Percentiles rank a stretch among this genome's conserved stretches.
These are phyloP conservation scores for Aquilaria malaccensis DNA, from an alignment of 345 rosid species.

Conservation along the genomic window DNA sequence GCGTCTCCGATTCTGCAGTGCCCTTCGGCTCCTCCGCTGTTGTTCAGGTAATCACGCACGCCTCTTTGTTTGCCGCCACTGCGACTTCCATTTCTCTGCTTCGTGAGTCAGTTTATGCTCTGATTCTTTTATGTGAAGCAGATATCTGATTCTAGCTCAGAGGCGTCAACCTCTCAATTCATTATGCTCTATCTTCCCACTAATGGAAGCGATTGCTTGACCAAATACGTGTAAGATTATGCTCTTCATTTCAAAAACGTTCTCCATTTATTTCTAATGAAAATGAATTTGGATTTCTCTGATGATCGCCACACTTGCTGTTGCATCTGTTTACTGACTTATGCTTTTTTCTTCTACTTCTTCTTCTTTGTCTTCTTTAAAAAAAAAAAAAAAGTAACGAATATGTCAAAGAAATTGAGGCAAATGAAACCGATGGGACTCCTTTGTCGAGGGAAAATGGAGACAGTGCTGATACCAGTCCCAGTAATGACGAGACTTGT, in stretches of 20 bases:
- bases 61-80: constrained; percentile 3
- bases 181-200: constrained; percentile 43
- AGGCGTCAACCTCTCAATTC: constrained; percentile 42
- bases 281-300: background rate
- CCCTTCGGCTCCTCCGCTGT: constrained; percentile 75
- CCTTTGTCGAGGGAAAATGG: constrained; percentile 12
- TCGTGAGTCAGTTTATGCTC: no score
- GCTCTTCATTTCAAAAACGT: background rate
- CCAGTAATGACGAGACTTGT: constrained; percentile 3
- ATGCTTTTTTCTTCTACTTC: background rate
- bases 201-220: constrained; percentile 39
- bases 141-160: constrained; percentile 40
- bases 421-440: constrained; percentile 11
- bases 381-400: constrained; percentile 27
- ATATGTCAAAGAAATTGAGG: constrained; percentile 20
- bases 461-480: constrained; percentile 14
- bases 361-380: constrained; percentile 6
- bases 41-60: constrained; percentile 34
- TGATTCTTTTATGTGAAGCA: constrained; percentile 14
- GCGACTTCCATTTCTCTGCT: no score
- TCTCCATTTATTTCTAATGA: background rate
- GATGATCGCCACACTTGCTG: background rate
- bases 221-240: constrained; percentile 47
- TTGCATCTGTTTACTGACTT: background rate
- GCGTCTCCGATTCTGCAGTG: constrained; percentile 59